Percentiles rank a stretch among this genome's conserved stretches.
phyloP scores from a whole-genome alignment of 805 yeast species.

The Metschnikowia shivogae region DNA sequence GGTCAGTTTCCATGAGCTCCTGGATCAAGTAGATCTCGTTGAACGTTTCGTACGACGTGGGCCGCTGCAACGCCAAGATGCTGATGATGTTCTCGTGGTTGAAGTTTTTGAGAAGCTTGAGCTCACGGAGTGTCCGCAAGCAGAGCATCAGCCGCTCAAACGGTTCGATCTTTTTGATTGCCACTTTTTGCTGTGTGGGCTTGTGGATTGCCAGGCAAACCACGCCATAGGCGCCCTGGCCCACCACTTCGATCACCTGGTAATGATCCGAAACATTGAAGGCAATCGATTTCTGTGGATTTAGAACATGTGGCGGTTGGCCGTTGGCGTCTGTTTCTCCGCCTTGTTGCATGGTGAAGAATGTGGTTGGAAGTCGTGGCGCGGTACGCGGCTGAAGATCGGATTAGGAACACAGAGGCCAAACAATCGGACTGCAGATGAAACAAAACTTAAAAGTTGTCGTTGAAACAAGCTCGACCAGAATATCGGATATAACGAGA shows the following conservation, averaged over 20 bases:
- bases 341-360: slow-evolving; percentile 2
- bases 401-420: too few species aligned
- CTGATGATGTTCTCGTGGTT: slow-evolving; percentile 91
- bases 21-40: slow-evolving; percentile 86
- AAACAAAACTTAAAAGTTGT: too few species aligned
- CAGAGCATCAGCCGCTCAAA: slow-evolving; percentile 88
- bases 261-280: slow-evolving; percentile 88
- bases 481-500: not conserved
- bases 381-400: too few species aligned
- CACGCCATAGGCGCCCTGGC: slow-evolving; percentile 96
- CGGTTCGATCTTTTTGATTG: slow-evolving; percentile 91
- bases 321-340: slow-evolving; percentile 1
- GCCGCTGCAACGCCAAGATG: slow-evolving; percentile 84
- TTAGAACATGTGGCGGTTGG: slow-evolving; percentile 1
- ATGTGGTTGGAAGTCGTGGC: not conserved
- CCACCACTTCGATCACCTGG: slow-evolving; percentile 78
- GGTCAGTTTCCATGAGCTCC: slow-evolving; percentile 84
- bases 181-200: slow-evolving; percentile 86
- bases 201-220: slow-evolving; percentile 86
- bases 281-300: slow-evolving; percentile 32
- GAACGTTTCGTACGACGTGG: slow-evolving; percentile 68
- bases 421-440: too few species aligned
- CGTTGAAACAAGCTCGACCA: too few species aligned
- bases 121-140: slow-evolving; percentile 81
- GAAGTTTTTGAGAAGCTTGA: slow-evolving; percentile 83